Evolutionary conservation across 176 grass and related monocot species (phyloP), one percentile per base, ranked within the genome.

Genomic region (Pharus latifolius): DNA sequence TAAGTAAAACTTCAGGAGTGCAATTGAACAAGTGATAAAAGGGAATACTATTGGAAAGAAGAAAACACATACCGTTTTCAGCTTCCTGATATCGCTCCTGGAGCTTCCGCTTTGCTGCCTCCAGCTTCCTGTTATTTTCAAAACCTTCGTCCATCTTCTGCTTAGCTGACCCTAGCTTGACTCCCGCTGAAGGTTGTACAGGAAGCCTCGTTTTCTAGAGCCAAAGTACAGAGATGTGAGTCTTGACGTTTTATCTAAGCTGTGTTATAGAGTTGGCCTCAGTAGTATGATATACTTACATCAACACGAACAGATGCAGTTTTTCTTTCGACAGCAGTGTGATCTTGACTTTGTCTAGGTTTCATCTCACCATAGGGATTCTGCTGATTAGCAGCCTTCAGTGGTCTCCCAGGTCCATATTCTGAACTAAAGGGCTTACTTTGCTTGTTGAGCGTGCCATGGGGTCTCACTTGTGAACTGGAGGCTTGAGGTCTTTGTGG

Each of bases 21-120:
- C 28, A 75, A 7, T 22, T 49, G 13, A 45, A 31, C 7, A 75
- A 38, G 31, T 8, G 8, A 28, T 20, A 44, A 69, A 74, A 14
- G 8, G 46, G 2, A 22, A 24, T 10, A 48, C 15, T 35, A 11
- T 58, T 45, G 56, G 68, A 18, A 57, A 24, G 3, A 63, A 83
- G 12, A 3, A 63, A 40, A 54, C 25, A 86, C 62, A 1, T 75
- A 99, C 90, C 96, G 70, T 94, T 95, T 87, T 99, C 78, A 14
- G 82, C 84, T 91, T 99, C 90, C 32, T 91, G 84, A 34, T 99
- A 99, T 18, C 90, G 72, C 70, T 95, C 90, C n/a, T 95, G 87
- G 82, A 99, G 96, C 54, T 73, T 92, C 42, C 84, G 66, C 72
- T 99, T 99, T 6, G 96, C 79, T 1, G 65, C 78, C 79, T 99